phyloP scores from a whole-genome alignment of 768 basidiomycete genomes.

The Hirschioporus abietinus region DNA sequence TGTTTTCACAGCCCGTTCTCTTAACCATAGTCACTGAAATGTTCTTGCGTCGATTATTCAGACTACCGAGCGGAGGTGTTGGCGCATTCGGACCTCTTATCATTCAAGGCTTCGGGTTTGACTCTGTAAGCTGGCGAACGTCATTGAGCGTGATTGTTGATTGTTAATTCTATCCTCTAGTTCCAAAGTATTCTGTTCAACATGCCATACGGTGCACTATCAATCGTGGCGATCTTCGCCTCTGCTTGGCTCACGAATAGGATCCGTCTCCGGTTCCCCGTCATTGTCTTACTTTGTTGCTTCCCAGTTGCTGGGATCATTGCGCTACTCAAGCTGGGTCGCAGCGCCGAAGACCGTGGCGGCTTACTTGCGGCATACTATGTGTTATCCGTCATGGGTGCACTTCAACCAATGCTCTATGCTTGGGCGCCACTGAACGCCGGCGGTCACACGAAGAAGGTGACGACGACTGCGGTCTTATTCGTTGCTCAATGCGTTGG shows the following conservation, averaged over 20 bases:
- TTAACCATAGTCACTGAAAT: constrained; percentile 8
- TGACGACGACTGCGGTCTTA: constrained; percentile 35
- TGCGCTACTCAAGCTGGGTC: constrained; percentile 29
- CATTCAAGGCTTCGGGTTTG: constrained; percentile 26
- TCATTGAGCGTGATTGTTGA: neutral
- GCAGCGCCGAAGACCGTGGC: constrained; percentile 24
- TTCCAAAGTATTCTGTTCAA: constrained; percentile 43
- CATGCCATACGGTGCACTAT: constrained; percentile 40
- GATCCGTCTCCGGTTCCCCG: constrained; percentile 35
- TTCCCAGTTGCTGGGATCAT: constrained; percentile 35
- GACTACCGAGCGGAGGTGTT: constrained; percentile 36
- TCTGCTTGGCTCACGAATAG: constrained; percentile 31
- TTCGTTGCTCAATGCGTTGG: constrained; percentile 43
- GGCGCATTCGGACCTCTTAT: constrained; percentile 40
- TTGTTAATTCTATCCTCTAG: constrained; percentile 20
- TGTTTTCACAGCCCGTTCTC: constrained; percentile 18
- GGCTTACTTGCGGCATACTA: constrained; percentile 34
- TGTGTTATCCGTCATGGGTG: constrained; percentile 15
- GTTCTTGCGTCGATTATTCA: constrained; percentile 3
- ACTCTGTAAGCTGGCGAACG: neutral
- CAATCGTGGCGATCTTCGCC: constrained; percentile 32
- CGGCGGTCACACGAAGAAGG: constrained; percentile 38
- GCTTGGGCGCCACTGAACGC: constrained; percentile 38
- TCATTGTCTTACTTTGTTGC: constrained; percentile 30
- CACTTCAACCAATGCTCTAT: constrained; percentile 29